phyloP scores from a whole-genome alignment of 495 filamentous ascomycete genomes.

The Neurospora sp. region DNA sequence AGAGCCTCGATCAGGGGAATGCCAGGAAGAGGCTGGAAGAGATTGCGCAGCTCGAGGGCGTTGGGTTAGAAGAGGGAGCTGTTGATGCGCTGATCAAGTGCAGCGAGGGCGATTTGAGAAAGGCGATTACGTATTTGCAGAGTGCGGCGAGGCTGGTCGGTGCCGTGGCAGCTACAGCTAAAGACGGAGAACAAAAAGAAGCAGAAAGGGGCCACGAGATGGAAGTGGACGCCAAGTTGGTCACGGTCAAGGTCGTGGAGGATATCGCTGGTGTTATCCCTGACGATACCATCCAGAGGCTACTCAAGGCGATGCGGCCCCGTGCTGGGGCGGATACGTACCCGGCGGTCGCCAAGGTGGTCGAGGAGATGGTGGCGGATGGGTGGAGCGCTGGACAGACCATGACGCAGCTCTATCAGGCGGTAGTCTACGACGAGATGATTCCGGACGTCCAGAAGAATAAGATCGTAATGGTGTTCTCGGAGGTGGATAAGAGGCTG shows the following conservation, averaged over 20 bases:
- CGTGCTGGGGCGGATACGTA: constrained; percentile 55
- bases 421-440: constrained; percentile 71
- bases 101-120: constrained; percentile 87
- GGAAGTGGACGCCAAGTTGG: constrained; percentile 46
- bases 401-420: constrained; percentile 72
- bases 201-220: constrained; percentile 32
- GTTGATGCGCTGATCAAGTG: constrained; percentile 75
- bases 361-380: constrained; percentile 88
- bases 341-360: constrained; percentile 60
- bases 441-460: constrained; percentile 80
- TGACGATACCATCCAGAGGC: constrained; percentile 52
- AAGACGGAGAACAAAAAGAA: constrained; percentile 25
- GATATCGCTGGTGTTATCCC: constrained; percentile 97
- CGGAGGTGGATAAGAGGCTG: constrained; percentile 84
- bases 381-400: constrained; percentile 96
- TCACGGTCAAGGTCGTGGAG: constrained; percentile 73
- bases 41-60: constrained; percentile 69
- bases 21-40: constrained; percentile 64
- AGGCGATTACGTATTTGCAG: constrained; percentile 93
- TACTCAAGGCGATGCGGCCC: constrained; percentile 73
- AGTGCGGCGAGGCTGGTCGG: constrained; percentile 76
- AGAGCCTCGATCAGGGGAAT: constrained; percentile 78
- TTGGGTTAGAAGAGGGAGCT: constrained; percentile 66
- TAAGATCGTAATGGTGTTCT: constrained; percentile 80
- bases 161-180: constrained; percentile 28